phyloP scores from a whole-genome alignment of 2,329 filamentous ascomycete species.

The Colletotrichum tofieldiae region DNA sequence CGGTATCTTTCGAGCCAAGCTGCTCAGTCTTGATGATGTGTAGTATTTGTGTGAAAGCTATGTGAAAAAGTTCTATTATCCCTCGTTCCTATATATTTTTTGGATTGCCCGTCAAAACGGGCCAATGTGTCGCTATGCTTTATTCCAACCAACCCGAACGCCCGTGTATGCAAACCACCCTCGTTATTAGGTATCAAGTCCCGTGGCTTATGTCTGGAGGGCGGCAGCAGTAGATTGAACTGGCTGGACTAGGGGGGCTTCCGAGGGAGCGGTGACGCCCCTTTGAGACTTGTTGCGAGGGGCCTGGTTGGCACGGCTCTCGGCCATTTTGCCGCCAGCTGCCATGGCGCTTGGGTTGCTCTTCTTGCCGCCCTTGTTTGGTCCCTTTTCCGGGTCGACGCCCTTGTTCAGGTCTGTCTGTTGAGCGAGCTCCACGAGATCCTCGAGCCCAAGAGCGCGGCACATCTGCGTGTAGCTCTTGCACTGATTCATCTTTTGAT shows the following conservation, averaged over 20 bases:
- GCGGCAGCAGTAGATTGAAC: constrained; percentile 43
- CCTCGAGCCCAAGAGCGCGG: constrained; percentile 74
- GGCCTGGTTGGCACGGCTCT: constrained; percentile 45
- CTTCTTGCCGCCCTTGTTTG: constrained; percentile 52
- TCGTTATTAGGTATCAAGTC: neutral
- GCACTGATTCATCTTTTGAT: constrained; percentile 72
- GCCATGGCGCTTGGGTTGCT: constrained; percentile 60
- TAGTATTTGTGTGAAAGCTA: neutral
- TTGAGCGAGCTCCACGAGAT: constrained; percentile 75
- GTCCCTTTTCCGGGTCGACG: constrained; percentile 66
- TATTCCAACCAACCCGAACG: constrained; percentile 30
- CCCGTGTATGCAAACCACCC: constrained; percentile 34
- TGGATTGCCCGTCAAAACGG: constrained; percentile 17
- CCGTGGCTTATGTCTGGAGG: constrained; percentile 26
- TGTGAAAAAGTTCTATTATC: constrained; percentile 20
- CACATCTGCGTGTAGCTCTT: constrained; percentile 83
- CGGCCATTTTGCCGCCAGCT: constrained; percentile 64
- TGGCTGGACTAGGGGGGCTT: constrained; percentile 43
- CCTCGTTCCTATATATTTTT: neutral
- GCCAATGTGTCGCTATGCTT: constrained; percentile 37
- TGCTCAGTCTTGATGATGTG: neutral
- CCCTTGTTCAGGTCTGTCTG: constrained; percentile 76
- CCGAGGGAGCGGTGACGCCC: constrained; percentile 41
- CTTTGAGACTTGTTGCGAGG: constrained; percentile 53
- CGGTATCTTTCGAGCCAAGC: neutral